phyloP scores from a whole-genome alignment of 208 protist species.

The Leishmania tarentolae region DNA sequence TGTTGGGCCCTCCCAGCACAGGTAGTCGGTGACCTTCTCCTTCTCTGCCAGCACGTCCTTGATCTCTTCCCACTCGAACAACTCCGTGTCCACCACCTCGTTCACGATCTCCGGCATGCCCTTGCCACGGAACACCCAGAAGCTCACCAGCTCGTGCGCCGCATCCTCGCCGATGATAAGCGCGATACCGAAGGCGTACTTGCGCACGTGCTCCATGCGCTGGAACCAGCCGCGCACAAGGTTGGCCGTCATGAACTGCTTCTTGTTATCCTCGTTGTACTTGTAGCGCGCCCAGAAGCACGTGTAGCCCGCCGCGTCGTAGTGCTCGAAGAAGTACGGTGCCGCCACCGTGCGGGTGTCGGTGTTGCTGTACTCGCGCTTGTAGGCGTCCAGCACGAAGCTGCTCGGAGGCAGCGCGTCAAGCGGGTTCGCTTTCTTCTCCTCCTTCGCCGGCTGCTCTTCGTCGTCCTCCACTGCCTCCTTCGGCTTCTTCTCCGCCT shows the following conservation, averaged over 20 bases:
- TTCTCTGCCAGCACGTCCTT: conserved; percentile 64
- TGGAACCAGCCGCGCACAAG: conserved; percentile 82
- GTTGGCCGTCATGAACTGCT: conserved; percentile 89
- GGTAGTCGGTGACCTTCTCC: conserved; percentile 79
- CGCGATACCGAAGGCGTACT: conserved; percentile 82
- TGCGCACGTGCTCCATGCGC: conserved; percentile 85
- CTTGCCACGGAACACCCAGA: conserved; percentile 85
- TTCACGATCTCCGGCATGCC: conserved; percentile 80
- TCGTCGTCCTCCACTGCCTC: conserved; percentile 44
- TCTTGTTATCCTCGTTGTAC: conserved; percentile 84
- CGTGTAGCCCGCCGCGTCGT: conserved; percentile 69
- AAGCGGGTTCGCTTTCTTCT: conserved; percentile 75
- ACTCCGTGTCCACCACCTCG: conserved; percentile 80
- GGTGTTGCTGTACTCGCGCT: conserved; percentile 81
- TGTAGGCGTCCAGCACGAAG: conserved; percentile 77
- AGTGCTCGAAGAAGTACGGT: conserved; percentile 74
- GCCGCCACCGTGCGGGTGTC: conserved; percentile 73
- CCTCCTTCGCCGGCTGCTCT: conserved; percentile 45
- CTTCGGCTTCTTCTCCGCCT: conserved; percentile 30
- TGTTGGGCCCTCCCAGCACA: conserved; percentile 83
- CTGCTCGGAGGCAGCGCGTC: conserved; percentile 60
- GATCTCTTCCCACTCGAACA: conserved; percentile 79
- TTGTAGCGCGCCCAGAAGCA: conserved; percentile 81
- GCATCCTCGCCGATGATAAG: conserved; percentile 81
- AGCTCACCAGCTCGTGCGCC: conserved; percentile 68